Base-by-base conservation (phyloP, 768 basidiomycete genomes). In the Mycena floridula region DNA sequence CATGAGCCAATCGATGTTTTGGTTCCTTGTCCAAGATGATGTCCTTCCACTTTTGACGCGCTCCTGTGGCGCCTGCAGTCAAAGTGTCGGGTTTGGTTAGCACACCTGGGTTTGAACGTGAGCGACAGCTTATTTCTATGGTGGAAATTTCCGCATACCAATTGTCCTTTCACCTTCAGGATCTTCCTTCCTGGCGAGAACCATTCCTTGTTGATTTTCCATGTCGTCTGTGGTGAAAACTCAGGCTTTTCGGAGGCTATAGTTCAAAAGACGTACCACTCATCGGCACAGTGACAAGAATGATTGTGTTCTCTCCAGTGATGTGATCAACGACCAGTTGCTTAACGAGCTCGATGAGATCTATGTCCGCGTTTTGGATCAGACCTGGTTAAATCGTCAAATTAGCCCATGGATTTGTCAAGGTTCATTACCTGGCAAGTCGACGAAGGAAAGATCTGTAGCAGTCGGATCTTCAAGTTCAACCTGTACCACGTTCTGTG, bases 31-130 rank as follows among this genome's bases (percentile, higher is more conserved):
- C 78, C 46, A 76, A 66, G 5, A 85, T 59, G 3, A 79, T 64
- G 1, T 69, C 63, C n/a, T 66, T 60, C 81, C 83, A 85, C 23
- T 27, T 36, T 25, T 63, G 37, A 13, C 62, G 71, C 37, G 66
- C 37, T 32, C 70, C 63, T 4, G 56, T 67, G 3, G 72, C 64
- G 8, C 79, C 79, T 0, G 50, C 35, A 1, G 61, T 55, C 1
- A 88, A 58, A 4, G 59, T 66, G 50, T 89, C 86, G 0, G 82
- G 79, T 51, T 88, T 45, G 8, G 38, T 46, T n/a, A 36, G 23
- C 12, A 49, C 16, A 15, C 36, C 43, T 42, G 16, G 18, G 25
- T 7, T n/a, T n/a, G 27, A 18, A 15, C 25, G 37, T 37, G 40
- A 15, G 15, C 32, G 18, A 27, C 22, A 9, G 9, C 7, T 47